phyloP scores from a whole-genome alignment of 208 protist species.

The Trypanosoma cruzi region DNA sequence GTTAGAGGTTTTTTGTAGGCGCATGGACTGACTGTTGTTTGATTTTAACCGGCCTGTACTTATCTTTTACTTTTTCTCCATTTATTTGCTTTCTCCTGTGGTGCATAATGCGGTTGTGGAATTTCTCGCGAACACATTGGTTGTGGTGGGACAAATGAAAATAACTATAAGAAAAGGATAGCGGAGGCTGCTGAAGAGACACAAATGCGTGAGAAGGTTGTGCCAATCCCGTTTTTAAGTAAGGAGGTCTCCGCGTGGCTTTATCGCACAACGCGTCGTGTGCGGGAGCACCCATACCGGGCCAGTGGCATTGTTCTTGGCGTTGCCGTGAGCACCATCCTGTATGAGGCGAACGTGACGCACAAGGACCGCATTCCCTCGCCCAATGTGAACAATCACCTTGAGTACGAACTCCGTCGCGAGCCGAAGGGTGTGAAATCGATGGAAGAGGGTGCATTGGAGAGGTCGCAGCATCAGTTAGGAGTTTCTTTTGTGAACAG shows the following conservation, averaged over 20 bases:
- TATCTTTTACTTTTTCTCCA: conserved; percentile 3
- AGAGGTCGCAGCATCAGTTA: not conserved
- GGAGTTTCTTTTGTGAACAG: conserved; percentile 7
- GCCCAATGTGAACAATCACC: conserved; percentile 85
- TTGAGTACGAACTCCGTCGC: conserved; percentile 74
- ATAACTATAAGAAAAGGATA: conserved; percentile 2
- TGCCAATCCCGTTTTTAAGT: conserved; percentile 82
- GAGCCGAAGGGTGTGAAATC: conserved; percentile 29
- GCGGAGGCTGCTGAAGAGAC: not conserved
- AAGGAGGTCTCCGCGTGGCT: conserved; percentile 80
- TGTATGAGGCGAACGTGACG: conserved; percentile 83
- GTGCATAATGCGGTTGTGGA: not conserved
- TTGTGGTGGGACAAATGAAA: not conserved
- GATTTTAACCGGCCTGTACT: not conserved
- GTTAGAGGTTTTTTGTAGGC: too few relatives aligned
- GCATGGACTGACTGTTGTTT: not conserved
- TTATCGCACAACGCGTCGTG: conserved; percentile 77
- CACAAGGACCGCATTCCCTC: conserved; percentile 80
- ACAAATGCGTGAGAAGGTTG: conserved; percentile 80
- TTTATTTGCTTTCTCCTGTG: not conserved
- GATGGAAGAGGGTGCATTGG: not conserved
- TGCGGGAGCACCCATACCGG: conserved; percentile 61
- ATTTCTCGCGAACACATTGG: not conserved
- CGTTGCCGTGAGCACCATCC: conserved; percentile 49
- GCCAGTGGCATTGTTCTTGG: conserved; percentile 43